Evolutionary conservation across 352 stramenopile species (phyloP).

Genomic region (Phytophthora syringae): DNA sequence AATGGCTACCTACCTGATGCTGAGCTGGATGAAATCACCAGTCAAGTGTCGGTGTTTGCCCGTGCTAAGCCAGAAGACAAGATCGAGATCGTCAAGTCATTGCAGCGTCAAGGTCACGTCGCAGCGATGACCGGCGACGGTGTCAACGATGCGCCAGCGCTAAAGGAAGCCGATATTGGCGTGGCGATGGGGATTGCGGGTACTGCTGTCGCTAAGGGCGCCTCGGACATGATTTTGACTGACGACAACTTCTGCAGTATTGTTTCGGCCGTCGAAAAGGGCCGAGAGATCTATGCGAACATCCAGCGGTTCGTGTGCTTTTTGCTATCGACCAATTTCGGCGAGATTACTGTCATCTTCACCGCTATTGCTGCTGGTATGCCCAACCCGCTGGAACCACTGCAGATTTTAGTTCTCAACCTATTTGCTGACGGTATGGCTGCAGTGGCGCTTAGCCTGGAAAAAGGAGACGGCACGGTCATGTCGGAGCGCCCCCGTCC

Average conservation of each 20-base stretch:
- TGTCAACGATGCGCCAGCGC: constrained; percentile 97
- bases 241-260: constrained; percentile 99
- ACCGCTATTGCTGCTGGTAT: constrained; percentile 70
- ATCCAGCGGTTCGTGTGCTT: constrained; percentile 98
- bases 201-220: constrained; percentile 97
- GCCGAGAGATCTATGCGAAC: constrained; percentile 97
- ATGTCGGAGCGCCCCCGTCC: constrained; percentile 69
- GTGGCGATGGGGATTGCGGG: constrained; percentile 97
- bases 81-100: constrained; percentile 94
- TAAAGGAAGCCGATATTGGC: constrained; percentile 96
- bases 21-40: constrained; percentile 89
- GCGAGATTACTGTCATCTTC: constrained; percentile 91
- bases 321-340: constrained; percentile 97
- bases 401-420: constrained; percentile 98
- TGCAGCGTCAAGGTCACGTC: constrained; percentile 84
- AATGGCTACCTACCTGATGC: constrained; percentile 56
- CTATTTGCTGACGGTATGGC: constrained; percentile 96
- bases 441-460: constrained; percentile 70
- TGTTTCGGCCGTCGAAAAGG: constrained; percentile 96
- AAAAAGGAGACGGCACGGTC: constrained; percentile 75
- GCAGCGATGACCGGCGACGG: constrained; percentile 98
- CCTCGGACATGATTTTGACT: constrained; percentile 97
- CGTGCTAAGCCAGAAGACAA: constrained; percentile 96
- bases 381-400: constrained; percentile 91
- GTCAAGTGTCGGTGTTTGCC: constrained; percentile 91